phyloP scores from a whole-genome alignment of 176 grass and related monocot species.

The Hordeum marinum region DNA sequence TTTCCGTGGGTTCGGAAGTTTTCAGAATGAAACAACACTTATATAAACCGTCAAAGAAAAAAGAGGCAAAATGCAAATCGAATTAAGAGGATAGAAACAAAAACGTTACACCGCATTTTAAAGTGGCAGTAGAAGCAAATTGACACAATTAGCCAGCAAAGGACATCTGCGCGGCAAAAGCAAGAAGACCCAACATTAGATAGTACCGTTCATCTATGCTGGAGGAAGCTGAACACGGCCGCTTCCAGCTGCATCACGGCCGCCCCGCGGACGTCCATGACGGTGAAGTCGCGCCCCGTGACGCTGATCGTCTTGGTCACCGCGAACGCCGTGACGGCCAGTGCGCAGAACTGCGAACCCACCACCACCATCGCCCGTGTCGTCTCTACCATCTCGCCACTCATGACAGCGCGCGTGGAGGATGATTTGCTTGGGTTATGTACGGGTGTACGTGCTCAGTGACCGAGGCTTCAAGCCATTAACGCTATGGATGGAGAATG shows the following conservation, averaged over 20 bases:
- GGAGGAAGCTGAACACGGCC: slow-evolving; percentile 27
- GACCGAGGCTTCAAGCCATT: neutral
- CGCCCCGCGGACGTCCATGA: slow-evolving; percentile 36
- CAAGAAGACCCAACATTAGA: too few species aligned
- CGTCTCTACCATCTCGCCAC: neutral
- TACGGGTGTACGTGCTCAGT: neutral
- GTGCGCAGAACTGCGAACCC: slow-evolving; percentile 34
- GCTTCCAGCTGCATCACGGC: slow-evolving; percentile 47
- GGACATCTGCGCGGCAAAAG: too few species aligned
- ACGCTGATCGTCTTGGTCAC: slow-evolving; percentile 44
- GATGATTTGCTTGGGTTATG: neutral
- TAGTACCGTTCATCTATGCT: too few species aligned
- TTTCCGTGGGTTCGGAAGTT: too few species aligned
- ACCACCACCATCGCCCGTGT: neutral
- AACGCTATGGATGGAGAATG: neutral
- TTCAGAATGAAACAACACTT: too few species aligned
- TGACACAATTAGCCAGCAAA: too few species aligned
- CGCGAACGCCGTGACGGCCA: slow-evolving; percentile 29
- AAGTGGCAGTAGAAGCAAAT: too few species aligned
- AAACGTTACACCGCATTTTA: too few species aligned
- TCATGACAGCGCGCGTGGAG: neutral
- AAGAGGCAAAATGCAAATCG: too few species aligned
- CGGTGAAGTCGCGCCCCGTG: slow-evolving; percentile 36
- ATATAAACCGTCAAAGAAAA: too few species aligned
- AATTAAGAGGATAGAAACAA: too few species aligned